Conservation (phyloP, 2,329 filamentous ascomycete genomes). For the Sphaerulina musiva region DNA sequence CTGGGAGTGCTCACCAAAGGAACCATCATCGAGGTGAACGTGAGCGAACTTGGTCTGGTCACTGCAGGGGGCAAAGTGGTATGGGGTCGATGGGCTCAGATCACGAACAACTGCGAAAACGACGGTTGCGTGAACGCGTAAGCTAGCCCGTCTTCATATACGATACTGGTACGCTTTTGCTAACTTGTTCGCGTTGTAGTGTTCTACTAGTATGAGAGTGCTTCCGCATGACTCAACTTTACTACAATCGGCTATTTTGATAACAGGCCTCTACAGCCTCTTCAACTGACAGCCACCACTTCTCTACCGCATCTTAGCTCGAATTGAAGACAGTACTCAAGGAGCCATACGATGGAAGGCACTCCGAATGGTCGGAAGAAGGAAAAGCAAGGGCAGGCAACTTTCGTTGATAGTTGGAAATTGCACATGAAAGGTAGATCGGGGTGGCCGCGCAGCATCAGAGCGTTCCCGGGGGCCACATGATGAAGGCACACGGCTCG, state of each 20-base stretch:
- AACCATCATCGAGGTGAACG: slow-evolving; percentile 84
- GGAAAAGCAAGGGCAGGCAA: too few relatives aligned
- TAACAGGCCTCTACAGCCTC: neutral
- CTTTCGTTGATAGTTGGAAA: too few relatives aligned
- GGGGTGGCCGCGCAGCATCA: too few relatives aligned
- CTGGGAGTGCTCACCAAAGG: slow-evolving; percentile 84
- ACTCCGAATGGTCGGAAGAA: neutral
- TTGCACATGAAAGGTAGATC: too few relatives aligned
- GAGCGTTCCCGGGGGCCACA: too few relatives aligned
- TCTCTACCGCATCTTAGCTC: neutral
- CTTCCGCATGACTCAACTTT: too few relatives aligned
- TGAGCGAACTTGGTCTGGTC: slow-evolving; percentile 81
- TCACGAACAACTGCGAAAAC: slow-evolving; percentile 55
- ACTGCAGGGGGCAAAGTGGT: slow-evolving; percentile 89
- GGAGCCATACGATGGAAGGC: slow-evolving; percentile 1
- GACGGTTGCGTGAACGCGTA: slow-evolving; percentile 50
- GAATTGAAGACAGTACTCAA: neutral
- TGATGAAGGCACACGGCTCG: too few relatives aligned
- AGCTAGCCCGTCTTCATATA: neutral
- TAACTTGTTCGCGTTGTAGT: neutral
- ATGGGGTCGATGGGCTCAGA: slow-evolving; percentile 79
- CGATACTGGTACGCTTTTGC: neutral
- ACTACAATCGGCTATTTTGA: neutral
- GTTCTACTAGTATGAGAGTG: slow-evolving; percentile 15
- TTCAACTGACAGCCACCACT: neutral